Base-by-base conservation (phyloP, 2,329 filamentous ascomycete species). In the Pseudogymnoascus pannorum region DNA sequence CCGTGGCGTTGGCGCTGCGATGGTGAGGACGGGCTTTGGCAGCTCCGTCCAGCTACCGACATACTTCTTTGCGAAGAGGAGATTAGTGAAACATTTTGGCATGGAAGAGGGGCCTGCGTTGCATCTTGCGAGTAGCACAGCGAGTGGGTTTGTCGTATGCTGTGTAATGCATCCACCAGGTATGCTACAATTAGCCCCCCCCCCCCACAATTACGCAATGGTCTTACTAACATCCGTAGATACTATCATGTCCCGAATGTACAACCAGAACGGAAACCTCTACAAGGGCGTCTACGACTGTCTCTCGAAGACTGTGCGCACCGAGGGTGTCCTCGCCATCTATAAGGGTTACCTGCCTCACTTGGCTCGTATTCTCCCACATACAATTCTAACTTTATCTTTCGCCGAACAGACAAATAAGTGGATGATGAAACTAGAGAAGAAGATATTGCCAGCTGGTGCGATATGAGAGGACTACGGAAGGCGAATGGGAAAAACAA, bases 311-410 rank as follows among this genome's bases (percentile, higher is more conserved):
- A 99, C 94, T 0, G 81, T 99, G 64, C 88, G 87, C 72, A 96
- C 91, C 0, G 94, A 99, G 74, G 94, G 94, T 20, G 70, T 96
- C 59, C 77, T 97, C 54, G 94, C 94, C 64, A 90, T 99, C 62
- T 99, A 99, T 81, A 99, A 99, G 80, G 94, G 94, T 63, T 97
- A 95, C 79, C 85, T 96, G 71, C 94, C 94, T 14, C 94, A 99
- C 77, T 78, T 99, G 67, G 92, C 94, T 31, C 82, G 94, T 69
- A 97, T 99, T 70, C 77, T 99, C 70, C 94, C 94, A 51, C 94
- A 99, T 74, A 99, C 94, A 38, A 92, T 97, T 72, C 77, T 97
- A 67, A 99, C 93, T 0, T 82, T 99, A 67, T 94, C 87, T 65
- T 79, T 99, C 71, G 94, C 94, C 2, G 94, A 99, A 77, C 94